Evolutionary conservation across 768 basidiomycete species (phyloP).

Genomic region (Plicaturopsis crispa): DNA sequence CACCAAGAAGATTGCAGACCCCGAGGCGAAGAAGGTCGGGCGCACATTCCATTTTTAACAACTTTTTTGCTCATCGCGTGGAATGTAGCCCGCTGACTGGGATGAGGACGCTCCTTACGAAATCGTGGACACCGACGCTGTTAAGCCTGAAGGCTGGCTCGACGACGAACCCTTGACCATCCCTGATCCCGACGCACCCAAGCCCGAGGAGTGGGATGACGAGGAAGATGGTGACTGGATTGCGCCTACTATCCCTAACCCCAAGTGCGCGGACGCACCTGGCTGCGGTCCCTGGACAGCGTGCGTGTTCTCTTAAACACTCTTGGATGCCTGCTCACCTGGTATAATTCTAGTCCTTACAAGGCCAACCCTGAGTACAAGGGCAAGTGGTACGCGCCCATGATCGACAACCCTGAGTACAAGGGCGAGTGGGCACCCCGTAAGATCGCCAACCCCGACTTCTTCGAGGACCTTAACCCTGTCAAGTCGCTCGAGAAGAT

Average conservation of each 20-base stretch:
- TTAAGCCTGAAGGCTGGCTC: constrained; percentile 94
- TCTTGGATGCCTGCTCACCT: constrained; percentile 3
- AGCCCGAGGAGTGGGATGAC: constrained; percentile 99
- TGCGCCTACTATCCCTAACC: constrained; percentile 82
- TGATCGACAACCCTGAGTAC: constrained; percentile 97
- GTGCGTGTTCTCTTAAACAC: constrained; percentile 27
- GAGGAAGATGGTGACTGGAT: constrained; percentile 99
- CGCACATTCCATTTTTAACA: constrained; percentile 1
- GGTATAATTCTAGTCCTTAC: constrained; percentile 43
- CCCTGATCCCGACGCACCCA: constrained; percentile 87
- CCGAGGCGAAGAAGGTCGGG: constrained; percentile 71
- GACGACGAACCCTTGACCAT: constrained; percentile 75
- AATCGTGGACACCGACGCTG: constrained; percentile 80
- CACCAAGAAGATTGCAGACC: constrained; percentile 75
- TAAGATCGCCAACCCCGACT: constrained; percentile 86
- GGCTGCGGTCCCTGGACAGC: constrained; percentile 96
- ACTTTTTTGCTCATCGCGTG: too few species aligned
- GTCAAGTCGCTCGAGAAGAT: constrained; percentile 82
- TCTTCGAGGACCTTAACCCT: constrained; percentile 82
- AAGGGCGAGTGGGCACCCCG: constrained; percentile 91
- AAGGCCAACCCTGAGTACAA: constrained; percentile 94
- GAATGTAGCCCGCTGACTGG: constrained; percentile 82
- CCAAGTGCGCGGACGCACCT: constrained; percentile 81
- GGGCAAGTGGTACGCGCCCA: constrained; percentile 95
- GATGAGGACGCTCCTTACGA: constrained; percentile 95